phyloP scores from a whole-genome alignment of 768 basidiomycete species.

The Holtermannia corniformis region DNA sequence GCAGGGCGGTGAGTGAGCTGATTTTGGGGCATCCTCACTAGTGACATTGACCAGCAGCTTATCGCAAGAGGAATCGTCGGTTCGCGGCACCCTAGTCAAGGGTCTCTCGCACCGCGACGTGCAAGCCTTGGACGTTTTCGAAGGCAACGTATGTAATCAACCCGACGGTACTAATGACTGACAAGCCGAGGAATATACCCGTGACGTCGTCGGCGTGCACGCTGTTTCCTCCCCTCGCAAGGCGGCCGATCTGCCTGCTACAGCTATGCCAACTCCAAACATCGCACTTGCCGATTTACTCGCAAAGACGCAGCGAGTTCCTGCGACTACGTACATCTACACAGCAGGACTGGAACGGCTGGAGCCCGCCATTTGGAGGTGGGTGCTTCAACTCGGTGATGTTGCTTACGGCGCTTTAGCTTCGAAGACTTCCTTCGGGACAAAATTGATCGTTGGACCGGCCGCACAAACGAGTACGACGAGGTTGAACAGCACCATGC shows the following conservation, averaged over 20 bases:
- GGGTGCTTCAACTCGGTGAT: neutral
- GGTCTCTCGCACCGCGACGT: conserved; percentile 64
- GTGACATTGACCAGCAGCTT: too few relatives aligned
- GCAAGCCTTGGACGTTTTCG: conserved; percentile 63
- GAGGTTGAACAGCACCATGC: conserved; percentile 50
- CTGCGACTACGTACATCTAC: conserved; percentile 54
- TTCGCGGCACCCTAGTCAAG: conserved; percentile 66
- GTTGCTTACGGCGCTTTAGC: conserved; percentile 17
- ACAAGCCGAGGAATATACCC: conserved; percentile 58
- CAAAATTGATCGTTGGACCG: conserved; percentile 71
- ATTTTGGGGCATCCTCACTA: neutral
- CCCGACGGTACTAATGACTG: too few relatives aligned
- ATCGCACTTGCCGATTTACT: too few relatives aligned
- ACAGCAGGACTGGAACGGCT: conserved; percentile 44
- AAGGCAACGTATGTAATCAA: conserved; percentile 51
- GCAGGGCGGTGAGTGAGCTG: conserved; percentile 38
- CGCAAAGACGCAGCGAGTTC: neutral
- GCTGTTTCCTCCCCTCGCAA: conserved; percentile 49
- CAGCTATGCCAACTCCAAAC: too few relatives aligned
- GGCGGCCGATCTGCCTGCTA: too few relatives aligned
- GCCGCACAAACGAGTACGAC: conserved; percentile 42
- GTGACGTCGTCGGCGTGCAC: conserved; percentile 50
- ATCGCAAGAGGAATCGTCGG: conserved; percentile 53
- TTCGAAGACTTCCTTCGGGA: conserved; percentile 70
- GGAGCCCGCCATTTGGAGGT: conserved; percentile 57